Evolutionary conservation across 768 basidiomycete genomes (phyloP).

Genomic region (Termitomyces sp.): DNA sequence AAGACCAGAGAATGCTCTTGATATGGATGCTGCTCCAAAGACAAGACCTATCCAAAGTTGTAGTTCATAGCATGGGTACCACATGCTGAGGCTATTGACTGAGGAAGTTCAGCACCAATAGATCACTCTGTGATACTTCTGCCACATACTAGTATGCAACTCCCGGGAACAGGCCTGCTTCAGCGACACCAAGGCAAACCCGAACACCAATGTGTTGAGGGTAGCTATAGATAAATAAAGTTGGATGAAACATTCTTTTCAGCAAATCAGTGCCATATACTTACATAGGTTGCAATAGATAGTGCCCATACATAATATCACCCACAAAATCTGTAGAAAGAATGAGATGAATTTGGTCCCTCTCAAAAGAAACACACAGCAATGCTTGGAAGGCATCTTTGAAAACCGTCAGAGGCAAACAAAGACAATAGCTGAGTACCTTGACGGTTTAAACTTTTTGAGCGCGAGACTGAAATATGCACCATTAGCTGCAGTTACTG

Average conservation of each 20-base stretch:
- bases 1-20: slow-evolving; percentile 61
- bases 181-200: slow-evolving; percentile 58
- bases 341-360: background rate
- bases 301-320: slow-evolving; percentile 51
- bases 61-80: slow-evolving; percentile 63
- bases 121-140: background rate
- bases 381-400: slow-evolving; percentile 63
- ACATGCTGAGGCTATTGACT: slow-evolving; percentile 50
- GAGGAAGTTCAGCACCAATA: background rate
- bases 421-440: slow-evolving; percentile 26
- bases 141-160: slow-evolving; percentile 63
- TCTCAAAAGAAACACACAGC: slow-evolving; percentile 37
- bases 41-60: slow-evolving; percentile 62
- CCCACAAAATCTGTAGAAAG: slow-evolving; percentile 60
- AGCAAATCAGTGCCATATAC: background rate
- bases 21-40: slow-evolving; percentile 61
- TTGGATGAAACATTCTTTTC: slow-evolving; percentile 37
- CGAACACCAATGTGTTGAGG: slow-evolving; percentile 57
- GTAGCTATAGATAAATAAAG: slow-evolving; percentile 41
- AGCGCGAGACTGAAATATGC: slow-evolving; percentile 40
- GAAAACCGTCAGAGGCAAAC: slow-evolving; percentile 1
- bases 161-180: slow-evolving; percentile 72
- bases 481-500: background rate
- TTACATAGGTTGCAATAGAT: background rate
- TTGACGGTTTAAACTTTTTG: slow-evolving; percentile 62